Conservation (phyloP, 2,329 filamentous ascomycete species). For the Ascochyta rabiei region DNA sequence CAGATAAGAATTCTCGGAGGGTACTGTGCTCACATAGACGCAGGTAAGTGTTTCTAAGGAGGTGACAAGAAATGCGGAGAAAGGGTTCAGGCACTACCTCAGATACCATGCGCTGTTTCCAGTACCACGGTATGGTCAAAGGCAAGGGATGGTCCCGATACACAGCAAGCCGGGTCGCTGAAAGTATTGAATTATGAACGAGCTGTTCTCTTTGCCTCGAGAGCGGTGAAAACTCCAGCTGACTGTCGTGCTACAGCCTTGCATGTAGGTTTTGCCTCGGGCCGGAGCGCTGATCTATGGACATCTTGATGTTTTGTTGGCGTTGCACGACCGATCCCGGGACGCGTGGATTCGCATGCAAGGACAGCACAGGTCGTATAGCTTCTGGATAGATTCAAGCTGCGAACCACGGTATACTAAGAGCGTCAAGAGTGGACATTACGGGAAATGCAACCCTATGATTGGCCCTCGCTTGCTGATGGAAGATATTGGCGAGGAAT, state of each 20-base stretch:
- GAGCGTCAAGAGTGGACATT: background rate
- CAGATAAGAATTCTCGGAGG: background rate
- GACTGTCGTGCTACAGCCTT: conserved; percentile 29
- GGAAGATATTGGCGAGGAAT: background rate
- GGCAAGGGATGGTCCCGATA: conserved; percentile 20
- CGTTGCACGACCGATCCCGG: conserved; percentile 25
- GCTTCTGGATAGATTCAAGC: background rate
- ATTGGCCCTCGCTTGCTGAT: conserved; percentile 1
- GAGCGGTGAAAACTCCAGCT: conserved; percentile 22
- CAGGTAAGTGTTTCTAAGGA: background rate
- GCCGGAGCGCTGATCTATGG: conserved; percentile 16
- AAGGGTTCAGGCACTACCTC: conserved; percentile 6
- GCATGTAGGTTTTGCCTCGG: conserved; percentile 19
- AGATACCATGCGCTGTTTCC: conserved; percentile 13
- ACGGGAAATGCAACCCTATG: background rate
- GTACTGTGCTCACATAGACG: background rate
- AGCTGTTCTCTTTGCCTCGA: conserved; percentile 12
- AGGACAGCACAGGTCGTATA: conserved; percentile 13
- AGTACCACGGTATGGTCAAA: conserved; percentile 18
- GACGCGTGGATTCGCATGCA: conserved; percentile 23
- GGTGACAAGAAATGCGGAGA: conserved; percentile 11
- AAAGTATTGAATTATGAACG: conserved; percentile 25
- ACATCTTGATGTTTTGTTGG: conserved; percentile 19
- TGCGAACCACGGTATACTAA: conserved; percentile 10
- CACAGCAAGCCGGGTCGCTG: conserved; percentile 18